phyloP scores from a whole-genome alignment of 2,329 filamentous ascomycete species.

The Sordariomycetes sp. region DNA sequence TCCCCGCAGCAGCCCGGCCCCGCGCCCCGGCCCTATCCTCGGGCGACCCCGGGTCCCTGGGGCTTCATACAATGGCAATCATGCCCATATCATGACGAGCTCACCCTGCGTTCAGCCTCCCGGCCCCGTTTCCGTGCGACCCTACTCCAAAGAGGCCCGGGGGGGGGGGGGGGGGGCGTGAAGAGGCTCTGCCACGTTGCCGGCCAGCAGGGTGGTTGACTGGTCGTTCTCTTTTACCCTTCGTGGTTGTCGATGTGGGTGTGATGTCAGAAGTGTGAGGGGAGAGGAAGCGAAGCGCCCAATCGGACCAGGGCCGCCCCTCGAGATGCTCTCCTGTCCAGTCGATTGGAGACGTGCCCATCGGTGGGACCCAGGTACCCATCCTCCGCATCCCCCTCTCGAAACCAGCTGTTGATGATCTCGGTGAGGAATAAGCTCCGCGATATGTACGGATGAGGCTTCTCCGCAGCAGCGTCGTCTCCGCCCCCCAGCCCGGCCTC shows the following conservation, averaged over 20 bases:
- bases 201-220: not conserved
- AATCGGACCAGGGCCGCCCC: not conserved
- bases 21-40: not conserved
- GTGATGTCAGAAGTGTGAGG: not conserved
- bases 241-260: not conserved
- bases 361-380: not conserved
- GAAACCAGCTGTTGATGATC: not conserved
- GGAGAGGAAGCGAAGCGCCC: not conserved
- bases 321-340: not conserved
- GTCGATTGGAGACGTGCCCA: not conserved
- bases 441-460: not conserved
- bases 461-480: not conserved
- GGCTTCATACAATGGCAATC: not conserved
- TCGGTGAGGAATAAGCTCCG: not conserved
- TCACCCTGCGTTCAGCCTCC: not conserved
- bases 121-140: not conserved
- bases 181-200: too few relatives aligned
- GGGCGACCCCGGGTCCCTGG: not conserved
- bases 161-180: too few relatives aligned
- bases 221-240: not conserved
- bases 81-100: not conserved
- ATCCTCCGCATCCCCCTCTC: not conserved
- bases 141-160: not conserved
- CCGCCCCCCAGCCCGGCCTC: not conserved
- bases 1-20: too few relatives aligned